A percentile compares a stretch with the other conserved stretches of the same genome.
Evolutionary conservation across 345 rosid genomes (phyloP).

Genomic region (Rhizophora mangle): DNA sequence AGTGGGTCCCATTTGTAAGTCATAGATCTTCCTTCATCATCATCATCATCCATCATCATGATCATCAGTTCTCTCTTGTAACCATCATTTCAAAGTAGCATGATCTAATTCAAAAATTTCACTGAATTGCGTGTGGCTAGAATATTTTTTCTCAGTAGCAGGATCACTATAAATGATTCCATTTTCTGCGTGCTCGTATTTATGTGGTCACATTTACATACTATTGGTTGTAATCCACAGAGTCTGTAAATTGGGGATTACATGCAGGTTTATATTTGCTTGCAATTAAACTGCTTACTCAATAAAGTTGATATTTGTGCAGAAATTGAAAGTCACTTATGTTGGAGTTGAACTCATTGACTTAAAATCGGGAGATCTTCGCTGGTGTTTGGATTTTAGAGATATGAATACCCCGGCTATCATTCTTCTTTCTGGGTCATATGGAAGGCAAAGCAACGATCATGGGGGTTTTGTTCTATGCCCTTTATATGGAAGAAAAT

Average conservation of each 20-base stretch:
- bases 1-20: slow-evolving; percentile 87
- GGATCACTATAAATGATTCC: no score
- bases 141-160: no score
- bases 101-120: no score
- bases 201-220: not conserved
- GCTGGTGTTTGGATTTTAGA: slow-evolving; percentile 98
- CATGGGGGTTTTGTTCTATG: slow-evolving; percentile 81
- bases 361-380: slow-evolving; percentile 65
- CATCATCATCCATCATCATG: no score
- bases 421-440: slow-evolving; percentile 64
- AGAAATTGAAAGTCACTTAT: slow-evolving; percentile 93
- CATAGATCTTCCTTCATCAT: not conserved
- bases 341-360: slow-evolving; percentile 84
- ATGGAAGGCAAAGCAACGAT: slow-evolving; percentile 60
- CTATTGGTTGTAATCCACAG: no score
- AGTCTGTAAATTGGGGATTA: no score
- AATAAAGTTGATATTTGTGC: slow-evolving; percentile 17
- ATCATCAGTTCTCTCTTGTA: not conserved
- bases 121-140: no score
- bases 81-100: no score
- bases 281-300: no score
- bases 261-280: no score
- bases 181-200: not conserved
- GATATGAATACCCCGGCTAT: slow-evolving; percentile 92
- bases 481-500: slow-evolving; percentile 90